Base-by-base conservation (phyloP, 257 asterid genomes). In the Solanum megistacrolobum region DNA sequence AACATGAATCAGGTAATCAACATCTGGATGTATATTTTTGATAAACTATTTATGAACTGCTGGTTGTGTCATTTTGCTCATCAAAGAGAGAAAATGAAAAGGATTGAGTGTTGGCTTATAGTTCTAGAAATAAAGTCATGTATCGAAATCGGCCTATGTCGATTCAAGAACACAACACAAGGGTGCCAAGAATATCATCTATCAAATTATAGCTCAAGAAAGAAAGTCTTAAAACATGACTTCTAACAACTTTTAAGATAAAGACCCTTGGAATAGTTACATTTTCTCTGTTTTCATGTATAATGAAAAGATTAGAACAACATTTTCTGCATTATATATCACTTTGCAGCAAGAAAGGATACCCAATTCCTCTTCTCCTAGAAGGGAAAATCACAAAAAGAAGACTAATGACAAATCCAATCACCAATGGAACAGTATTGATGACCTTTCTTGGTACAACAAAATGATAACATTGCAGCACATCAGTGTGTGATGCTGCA, bases 381-480 rank as follows among this genome's bases (percentile, higher is more conserved):
- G 95, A 94, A 88, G 95, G 95, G 66, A 91, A 91, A 90, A 94
- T 48, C 78, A 94, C 97, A 85, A 94, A 91, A n/a, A 93, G 92
- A 73, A 92, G 75, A 84, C 94, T 90, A 18, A 92, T 87, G 12
- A 90, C 87, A 71, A 91, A 93, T 48, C 95, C 95, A 1, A 94
- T 90, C 27, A 81, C 90, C 60, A 93, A n/a, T 0, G 94, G 97
- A 55, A 90, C 92, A 16, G 88, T 81, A n/a, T 89, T 90, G 71
- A 88, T 87, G 34, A 91, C 81, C 36, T 92, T 92, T 68, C 94
- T 91, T 10, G 92, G 91, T 85, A 92, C 68, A 88, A 21, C 87
- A 88, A 92, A 60, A 38, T 60, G 75, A 82, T 92, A 94, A 52
- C 96, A 94, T 62, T 90, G 89, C 86, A 94, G 86, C 65, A 94